A percentile compares a stretch with the other conserved stretches of the same genome.
Conservation (phyloP, 805 yeast species). For the Ascoidea asiatica region DNA sequence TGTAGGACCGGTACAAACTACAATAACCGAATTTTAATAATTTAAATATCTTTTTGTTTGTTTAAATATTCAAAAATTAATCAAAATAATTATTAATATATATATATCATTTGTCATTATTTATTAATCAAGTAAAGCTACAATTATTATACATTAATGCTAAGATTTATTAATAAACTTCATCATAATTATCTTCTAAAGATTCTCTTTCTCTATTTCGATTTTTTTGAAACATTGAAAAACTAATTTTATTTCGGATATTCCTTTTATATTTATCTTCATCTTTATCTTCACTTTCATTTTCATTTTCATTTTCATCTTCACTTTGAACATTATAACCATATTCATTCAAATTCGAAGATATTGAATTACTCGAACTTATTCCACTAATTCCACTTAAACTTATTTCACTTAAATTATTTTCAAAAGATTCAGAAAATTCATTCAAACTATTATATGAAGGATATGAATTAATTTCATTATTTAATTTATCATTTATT, state of each 20-base stretch:
- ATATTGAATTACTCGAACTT: constrained; percentile 44
- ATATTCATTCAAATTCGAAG: constrained; percentile 59
- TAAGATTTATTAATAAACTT: neutral
- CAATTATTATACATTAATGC: no score
- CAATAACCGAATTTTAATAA: no score
- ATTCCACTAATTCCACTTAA: constrained; percentile 52
- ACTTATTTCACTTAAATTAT: neutral
- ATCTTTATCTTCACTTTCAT: neutral
- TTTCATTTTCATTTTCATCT: neutral
- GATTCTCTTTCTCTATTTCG: neutral
- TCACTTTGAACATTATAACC: constrained; percentile 21
- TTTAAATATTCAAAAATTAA: no score
- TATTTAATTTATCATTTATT: no score
- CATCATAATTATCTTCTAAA: neutral
- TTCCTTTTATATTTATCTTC: neutral
- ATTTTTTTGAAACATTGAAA: neutral
- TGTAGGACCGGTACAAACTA: no score
- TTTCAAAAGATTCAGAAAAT: neutral
- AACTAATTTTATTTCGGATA: neutral
- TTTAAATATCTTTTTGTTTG: no score
- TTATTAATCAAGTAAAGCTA: no score
- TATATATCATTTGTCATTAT: no score
- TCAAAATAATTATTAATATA: no score
- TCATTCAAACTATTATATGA: no score
- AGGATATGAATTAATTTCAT: no score